A percentile compares a stretch with the other conserved stretches of the same genome.
These are phyloP conservation scores for Chara braunii DNA, from an alignment of 139 green algal species.

Conservation along the genomic window DNA sequence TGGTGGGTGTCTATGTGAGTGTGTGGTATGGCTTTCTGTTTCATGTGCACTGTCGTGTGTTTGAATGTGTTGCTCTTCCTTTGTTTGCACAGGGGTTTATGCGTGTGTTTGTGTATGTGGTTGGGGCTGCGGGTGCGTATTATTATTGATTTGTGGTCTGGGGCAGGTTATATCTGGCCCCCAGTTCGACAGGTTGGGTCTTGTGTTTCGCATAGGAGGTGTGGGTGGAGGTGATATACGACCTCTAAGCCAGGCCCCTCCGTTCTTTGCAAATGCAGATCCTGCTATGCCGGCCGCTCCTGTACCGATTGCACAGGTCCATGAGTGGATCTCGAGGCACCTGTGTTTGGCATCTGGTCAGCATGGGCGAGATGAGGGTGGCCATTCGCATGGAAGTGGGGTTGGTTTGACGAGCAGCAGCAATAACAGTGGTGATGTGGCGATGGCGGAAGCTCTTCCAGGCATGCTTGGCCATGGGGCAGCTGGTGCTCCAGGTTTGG, in stretches of 20 bases:
- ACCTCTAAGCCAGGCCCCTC: constrained; percentile 4
- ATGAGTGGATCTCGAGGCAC: constrained; percentile 18
- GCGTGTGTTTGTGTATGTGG: too few relatives aligned
- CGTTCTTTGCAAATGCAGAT: constrained; percentile 37
- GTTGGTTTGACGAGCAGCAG: too few relatives aligned
- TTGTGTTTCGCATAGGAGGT: constrained; percentile 10
- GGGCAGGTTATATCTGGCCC: constrained; percentile 14
- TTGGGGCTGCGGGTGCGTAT: too few relatives aligned
- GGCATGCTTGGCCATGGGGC: too few relatives aligned
- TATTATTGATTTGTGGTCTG: not conserved
- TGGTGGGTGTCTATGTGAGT: too few relatives aligned
- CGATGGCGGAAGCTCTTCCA: too few relatives aligned
- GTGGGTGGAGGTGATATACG: not conserved
- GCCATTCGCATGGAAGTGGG: not conserved
- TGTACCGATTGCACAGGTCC: constrained; percentile 16
- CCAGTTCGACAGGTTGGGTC: constrained; percentile 25
- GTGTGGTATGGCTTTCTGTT: too few relatives aligned
- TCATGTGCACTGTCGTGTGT: too few relatives aligned
- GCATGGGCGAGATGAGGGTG: constrained; percentile 3
- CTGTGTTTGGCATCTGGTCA: constrained; percentile 25
- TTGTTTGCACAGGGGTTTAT: too few relatives aligned
- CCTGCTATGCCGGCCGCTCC: constrained; percentile 36
- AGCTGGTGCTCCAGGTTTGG: too few relatives aligned
- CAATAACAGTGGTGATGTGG: too few relatives aligned
- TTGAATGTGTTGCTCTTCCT: too few relatives aligned